These are phyloP conservation scores for Acanthamoeba comandoni DNA, from an alignment of 208 protist species.

Conservation along the genomic window DNA sequence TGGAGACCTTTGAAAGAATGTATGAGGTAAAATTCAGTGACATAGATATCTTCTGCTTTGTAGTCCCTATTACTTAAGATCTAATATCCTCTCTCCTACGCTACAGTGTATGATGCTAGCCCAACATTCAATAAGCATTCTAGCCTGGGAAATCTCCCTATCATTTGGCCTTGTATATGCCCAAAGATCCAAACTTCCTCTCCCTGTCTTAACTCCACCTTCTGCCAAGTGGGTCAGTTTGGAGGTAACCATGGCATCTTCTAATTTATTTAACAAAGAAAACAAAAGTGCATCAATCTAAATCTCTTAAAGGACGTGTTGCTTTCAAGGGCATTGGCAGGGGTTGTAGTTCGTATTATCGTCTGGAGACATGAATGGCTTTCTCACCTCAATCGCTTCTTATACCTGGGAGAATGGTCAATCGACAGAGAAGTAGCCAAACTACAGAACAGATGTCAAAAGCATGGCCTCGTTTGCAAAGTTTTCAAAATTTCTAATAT, in stretches of 20 bases:
- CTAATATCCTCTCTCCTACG: not conserved
- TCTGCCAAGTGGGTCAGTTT: constrained; percentile 76
- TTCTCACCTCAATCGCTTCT: constrained; percentile 80
- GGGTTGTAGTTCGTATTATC: constrained; percentile 84
- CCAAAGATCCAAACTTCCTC: constrained; percentile 60
- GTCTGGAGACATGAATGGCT: constrained; percentile 85
- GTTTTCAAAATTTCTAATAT: constrained; percentile 79
- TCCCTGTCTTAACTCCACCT: constrained; percentile 46
- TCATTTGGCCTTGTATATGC: constrained; percentile 80
- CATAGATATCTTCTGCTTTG: not conserved
- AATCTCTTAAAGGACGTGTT: constrained; percentile 84
- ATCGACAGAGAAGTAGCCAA: constrained; percentile 84
- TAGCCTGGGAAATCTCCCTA: constrained; percentile 86
- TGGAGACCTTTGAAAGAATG: constrained; percentile 84
- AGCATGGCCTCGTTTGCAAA: constrained; percentile 78
- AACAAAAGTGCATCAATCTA: no score
- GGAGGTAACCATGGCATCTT: not conserved
- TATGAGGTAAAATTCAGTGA: constrained; percentile 74
- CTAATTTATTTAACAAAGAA: no score
- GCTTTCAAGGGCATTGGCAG: constrained; percentile 75
- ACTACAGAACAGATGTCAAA: constrained; percentile 80
- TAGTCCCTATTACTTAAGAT: not conserved
- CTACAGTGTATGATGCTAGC: constrained; percentile 83
- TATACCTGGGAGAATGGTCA: constrained; percentile 83
- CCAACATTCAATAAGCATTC: constrained; percentile 83